Evolutionary conservation across 495 filamentous ascomycete genomes (phyloP).

Genomic region (Aspergillus asperescens): DNA sequence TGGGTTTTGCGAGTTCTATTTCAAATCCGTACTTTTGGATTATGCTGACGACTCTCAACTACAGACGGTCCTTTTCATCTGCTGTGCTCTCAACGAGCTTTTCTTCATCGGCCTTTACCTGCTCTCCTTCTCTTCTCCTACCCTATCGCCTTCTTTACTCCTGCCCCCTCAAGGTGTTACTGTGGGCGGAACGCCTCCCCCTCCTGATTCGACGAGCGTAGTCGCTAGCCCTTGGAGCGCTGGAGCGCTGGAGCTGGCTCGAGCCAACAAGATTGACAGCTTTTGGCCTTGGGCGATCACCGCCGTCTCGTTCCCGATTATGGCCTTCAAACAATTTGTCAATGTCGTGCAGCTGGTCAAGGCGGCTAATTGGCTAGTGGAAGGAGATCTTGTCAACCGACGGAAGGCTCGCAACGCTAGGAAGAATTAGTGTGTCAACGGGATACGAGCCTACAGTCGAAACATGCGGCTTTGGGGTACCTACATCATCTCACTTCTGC

Average conservation of each 20-base stretch:
- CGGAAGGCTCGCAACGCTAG: conserved; percentile 22
- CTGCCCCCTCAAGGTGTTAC: conserved; percentile 41
- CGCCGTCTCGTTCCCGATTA: conserved; percentile 74
- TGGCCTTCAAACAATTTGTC: conserved; percentile 86
- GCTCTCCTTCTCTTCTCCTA: conserved; percentile 87
- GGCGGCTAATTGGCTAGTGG: conserved; percentile 85
- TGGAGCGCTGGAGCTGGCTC: conserved; percentile 82
- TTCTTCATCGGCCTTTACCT: conserved; percentile 99
- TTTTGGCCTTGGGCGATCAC: conserved; percentile 83
- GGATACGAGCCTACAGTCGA: neutral
- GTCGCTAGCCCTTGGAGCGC: conserved; percentile 84
- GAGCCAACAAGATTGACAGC: conserved; percentile 89
- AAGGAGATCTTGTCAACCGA: conserved; percentile 60
- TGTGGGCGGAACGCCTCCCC: conserved; percentile 35
- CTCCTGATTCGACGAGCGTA: conserved; percentile 53
- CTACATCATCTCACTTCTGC: neutral
- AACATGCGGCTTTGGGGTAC: neutral
- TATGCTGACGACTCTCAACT: conserved; percentile 5
- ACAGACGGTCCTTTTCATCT: conserved; percentile 85
- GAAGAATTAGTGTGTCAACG: conserved; percentile 23
- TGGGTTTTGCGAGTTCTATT: conserved; percentile 35
- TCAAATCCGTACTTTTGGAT: neutral
- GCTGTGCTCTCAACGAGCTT: conserved; percentile 84
- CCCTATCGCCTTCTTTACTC: conserved; percentile 77
- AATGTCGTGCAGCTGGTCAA: conserved; percentile 93